Conservation (phyloP, 768 basidiomycete genomes). For the Cystofilobasidium bisporidii region DNA sequence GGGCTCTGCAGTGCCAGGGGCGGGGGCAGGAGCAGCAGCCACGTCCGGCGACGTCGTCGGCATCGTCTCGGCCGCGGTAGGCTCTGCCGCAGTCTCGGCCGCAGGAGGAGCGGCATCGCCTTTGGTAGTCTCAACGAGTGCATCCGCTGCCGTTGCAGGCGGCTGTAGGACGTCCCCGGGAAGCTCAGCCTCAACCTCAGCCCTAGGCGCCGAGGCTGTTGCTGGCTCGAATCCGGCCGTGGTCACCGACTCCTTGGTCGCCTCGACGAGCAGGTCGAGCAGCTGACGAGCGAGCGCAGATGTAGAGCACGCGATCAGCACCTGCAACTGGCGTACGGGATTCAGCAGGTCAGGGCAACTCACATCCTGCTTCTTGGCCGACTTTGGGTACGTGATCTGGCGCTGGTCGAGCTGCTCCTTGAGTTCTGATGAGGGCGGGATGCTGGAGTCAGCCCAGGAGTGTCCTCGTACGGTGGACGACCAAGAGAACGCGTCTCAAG, state of each 20-base stretch:
- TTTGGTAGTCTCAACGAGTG: neutral
- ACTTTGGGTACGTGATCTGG: neutral
- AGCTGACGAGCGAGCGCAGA: neutral
- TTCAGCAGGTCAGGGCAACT: too few relatives aligned
- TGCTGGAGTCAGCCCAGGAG: too few relatives aligned
- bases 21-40: too few relatives aligned
- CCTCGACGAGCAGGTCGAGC: neutral
- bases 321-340: too few relatives aligned
- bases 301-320: too few relatives aligned
- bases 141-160: neutral
- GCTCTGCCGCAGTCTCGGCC: neutral
- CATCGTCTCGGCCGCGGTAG: neutral
- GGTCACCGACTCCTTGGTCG: neutral
- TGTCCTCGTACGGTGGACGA: too few relatives aligned
- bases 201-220: too few relatives aligned
- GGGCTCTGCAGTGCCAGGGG: too few relatives aligned
- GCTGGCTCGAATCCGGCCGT: neutral
- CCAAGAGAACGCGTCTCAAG: too few relatives aligned
- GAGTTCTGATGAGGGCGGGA: slow-evolving; percentile 11
- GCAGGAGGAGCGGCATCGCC: neutral
- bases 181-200: neutral
- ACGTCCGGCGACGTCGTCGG: too few relatives aligned
- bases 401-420: slow-evolving; percentile 20
- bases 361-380: slow-evolving; percentile 18
- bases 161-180: neutral